Base-by-base conservation (phyloP, 1,284 basidiomycete genomes). In the Cutaneotrichosporon mucoides region DNA sequence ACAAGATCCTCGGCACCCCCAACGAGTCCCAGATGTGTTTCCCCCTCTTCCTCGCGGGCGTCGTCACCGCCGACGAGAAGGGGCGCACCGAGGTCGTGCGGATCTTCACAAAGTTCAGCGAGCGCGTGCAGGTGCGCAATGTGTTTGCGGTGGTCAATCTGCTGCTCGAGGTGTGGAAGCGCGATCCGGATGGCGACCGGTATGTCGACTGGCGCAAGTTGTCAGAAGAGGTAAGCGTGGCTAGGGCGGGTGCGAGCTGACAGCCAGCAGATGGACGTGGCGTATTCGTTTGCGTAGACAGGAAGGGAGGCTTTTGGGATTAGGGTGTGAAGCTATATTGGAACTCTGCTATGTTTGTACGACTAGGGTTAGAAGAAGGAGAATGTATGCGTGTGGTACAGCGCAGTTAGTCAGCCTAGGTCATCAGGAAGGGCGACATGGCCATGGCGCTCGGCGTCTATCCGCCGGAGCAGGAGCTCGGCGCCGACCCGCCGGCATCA, bases 1-100 rank as follows among this genome's bases (percentile, higher is more conserved):
- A 63, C 15, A 51, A 63, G 12, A 62, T 71, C 13, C 59, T 73
- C 34, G 63, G 68, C 44, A 71, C 72, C 11, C 66, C 68, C 4
- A 66, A 68, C 53, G 69, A 72, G 58, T 65, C 63, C 15, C 66
- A 69, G 50, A 66, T 73, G 59, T 57, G 72, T 43, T 70, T 73
- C 57, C 72, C 72, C 4, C 61, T 73, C 51, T 73, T 72, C 57
- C 55, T 73, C 9, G 64, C 66, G 2, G 72, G 71, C 6, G 67
- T 72, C 15, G 65, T 64, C 55, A 67, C 67, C 6, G 59, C 56
- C 10, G 61, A 64, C 41, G 62, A 66, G 24, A 50, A 51, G 9
- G 63, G 61, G 11, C 64, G 69, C 1, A 53, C 54, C 5, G 66
- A 66, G 51, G 61, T 71, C 46, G 53, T 66, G 33, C 52, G 51